phyloP scores from a whole-genome alignment of 2,329 filamentous ascomycete genomes.

The Claviceps quebecensis region DNA sequence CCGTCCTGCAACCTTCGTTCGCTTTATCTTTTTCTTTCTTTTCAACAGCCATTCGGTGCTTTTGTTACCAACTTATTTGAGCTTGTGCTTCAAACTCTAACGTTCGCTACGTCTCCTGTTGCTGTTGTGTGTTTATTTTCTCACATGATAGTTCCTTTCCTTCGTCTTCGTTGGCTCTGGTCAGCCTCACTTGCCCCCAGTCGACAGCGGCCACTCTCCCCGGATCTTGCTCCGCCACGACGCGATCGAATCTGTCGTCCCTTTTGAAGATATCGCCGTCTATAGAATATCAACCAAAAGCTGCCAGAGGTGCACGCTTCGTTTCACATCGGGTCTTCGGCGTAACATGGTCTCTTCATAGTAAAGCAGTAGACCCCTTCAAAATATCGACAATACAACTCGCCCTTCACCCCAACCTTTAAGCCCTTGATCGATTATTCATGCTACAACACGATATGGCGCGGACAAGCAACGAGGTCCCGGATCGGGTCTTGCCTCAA shows the following conservation, averaged over 20 bases:
- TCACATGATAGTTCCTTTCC: not conserved
- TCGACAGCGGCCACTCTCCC: not conserved
- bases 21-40: not conserved
- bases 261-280: not conserved
- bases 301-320: not conserved
- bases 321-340: not conserved
- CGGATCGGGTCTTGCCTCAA: constrained; percentile 17
- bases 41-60: not conserved
- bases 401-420: not conserved
- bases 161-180: not conserved
- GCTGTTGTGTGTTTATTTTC: constrained; percentile 1
- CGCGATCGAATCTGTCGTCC: not conserved
- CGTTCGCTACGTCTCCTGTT: constrained; percentile 4
- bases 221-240: not conserved
- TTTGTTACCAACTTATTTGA: constrained; percentile 1
- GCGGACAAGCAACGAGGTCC: constrained; percentile 18
- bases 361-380: not conserved
- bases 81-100: not conserved
- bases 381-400: not conserved
- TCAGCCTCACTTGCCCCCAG: not conserved
- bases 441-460: constrained; percentile 16
- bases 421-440: not conserved
- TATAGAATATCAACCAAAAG: not conserved
- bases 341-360: constrained; percentile 4
- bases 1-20: constrained; percentile 1